Evolutionary conservation across 306 rosid species (phyloP).

Genomic region (Sesbania bispinosa): DNA sequence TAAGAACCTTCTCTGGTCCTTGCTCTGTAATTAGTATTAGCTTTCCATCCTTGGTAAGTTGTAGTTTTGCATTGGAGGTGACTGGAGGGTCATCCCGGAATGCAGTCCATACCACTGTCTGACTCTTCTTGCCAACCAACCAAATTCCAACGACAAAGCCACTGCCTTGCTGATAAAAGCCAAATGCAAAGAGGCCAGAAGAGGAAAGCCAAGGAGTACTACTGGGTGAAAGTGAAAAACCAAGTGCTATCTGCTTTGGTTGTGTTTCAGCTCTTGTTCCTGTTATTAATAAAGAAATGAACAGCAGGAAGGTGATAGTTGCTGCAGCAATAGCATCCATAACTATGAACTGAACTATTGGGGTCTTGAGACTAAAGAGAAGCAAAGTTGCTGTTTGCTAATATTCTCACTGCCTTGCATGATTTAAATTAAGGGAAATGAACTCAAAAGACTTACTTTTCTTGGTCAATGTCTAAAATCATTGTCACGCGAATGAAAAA

Average conservation of each 20-base stretch:
- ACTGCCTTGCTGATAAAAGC: constrained; percentile 21
- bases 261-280: background rate
- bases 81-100: constrained; percentile 25
- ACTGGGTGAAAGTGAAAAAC: background rate
- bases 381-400: background rate
- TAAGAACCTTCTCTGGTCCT: background rate
- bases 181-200: constrained; percentile 32
- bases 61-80: constrained; percentile 19
- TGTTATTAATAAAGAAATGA: background rate
- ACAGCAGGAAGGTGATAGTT: background rate
- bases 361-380: background rate
- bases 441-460: background rate
- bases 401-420: background rate
- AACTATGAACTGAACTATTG: background rate
- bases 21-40: background rate
- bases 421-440: background rate
- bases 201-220: constrained; percentile 17
- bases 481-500: background rate
- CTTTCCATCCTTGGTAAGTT: constrained; percentile 21
- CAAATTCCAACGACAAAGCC: constrained; percentile 29
- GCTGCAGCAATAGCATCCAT: constrained; percentile 11
- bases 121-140: background rate
- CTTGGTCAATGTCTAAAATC: background rate
- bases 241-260: background rate
- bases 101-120: constrained; percentile 34